Evolutionary conservation across 768 basidiomycete genomes (phyloP).

Genomic region (Leucogyrophana mollusca): DNA sequence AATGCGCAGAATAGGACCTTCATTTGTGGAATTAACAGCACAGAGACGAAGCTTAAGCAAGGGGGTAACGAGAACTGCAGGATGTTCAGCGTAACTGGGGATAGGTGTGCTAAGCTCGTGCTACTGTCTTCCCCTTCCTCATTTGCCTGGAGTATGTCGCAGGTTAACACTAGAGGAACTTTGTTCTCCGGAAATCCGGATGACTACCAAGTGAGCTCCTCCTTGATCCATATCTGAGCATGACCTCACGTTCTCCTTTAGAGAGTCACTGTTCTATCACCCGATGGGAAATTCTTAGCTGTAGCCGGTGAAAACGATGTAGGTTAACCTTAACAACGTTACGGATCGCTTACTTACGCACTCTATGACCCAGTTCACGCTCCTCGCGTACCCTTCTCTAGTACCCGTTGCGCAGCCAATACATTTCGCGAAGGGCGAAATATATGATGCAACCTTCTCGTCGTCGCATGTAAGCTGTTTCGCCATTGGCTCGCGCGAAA

Average conservation of each 20-base stretch:
- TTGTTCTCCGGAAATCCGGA: constrained; percentile 59
- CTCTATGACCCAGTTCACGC: constrained; percentile 45
- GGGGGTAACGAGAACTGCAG: constrained; percentile 87
- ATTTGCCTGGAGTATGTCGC: constrained; percentile 44
- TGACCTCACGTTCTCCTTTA: too few species aligned
- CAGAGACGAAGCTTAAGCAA: constrained; percentile 54
- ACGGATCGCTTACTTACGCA: too few species aligned
- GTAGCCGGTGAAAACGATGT: constrained; percentile 77
- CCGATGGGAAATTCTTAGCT: constrained; percentile 60
- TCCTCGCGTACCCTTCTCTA: constrained; percentile 67
- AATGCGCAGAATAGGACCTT: constrained; percentile 46
- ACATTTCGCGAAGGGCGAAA: constrained; percentile 63
- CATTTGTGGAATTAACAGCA: constrained; percentile 87
- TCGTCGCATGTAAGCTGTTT: constrained; percentile 48
- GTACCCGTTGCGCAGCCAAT: constrained; percentile 47
- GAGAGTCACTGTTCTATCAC: constrained; percentile 89
- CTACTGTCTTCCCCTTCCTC: neutral
- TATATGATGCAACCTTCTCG: constrained; percentile 86
- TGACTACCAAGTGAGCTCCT: constrained; percentile 81
- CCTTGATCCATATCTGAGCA: constrained; percentile 6
- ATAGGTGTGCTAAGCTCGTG: constrained; percentile 11
- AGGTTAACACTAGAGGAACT: constrained; percentile 56
- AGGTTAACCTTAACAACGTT: constrained; percentile 24
- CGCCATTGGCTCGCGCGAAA: neutral
- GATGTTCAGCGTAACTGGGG: constrained; percentile 47